Conservation (phyloP, 2,329 filamentous ascomycete species). For the Berkeleyomyces basicola region DNA sequence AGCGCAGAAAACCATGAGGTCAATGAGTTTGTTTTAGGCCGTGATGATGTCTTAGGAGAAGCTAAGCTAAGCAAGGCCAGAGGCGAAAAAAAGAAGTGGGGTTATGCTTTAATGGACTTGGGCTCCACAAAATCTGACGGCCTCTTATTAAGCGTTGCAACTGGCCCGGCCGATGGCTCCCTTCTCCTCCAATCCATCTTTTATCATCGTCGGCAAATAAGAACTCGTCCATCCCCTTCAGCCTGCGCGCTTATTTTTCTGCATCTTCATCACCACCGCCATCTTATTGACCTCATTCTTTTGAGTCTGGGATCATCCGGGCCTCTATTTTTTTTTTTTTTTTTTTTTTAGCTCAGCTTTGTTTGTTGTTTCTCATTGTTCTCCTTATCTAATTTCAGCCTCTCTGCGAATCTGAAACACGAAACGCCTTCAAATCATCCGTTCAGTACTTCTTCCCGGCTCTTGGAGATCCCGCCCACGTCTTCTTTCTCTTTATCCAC, state of each 20-base stretch:
- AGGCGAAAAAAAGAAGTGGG: neutral
- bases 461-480: neutral
- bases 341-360: neutral
- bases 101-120: neutral
- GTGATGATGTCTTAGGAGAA: neutral
- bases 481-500: neutral
- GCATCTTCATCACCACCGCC: neutral
- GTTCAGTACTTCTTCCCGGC: neutral
- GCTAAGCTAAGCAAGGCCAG: neutral
- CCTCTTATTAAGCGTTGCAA: neutral
- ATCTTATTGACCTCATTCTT: neutral
- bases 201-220: neutral
- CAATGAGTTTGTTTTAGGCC: neutral
- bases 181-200: neutral
- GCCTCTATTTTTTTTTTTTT: neutral
- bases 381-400: conserved; percentile 3
- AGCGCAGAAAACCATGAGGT: neutral
- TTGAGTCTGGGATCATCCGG: neutral
- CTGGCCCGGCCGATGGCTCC: neutral
- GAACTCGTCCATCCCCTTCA: neutral
- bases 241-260: neutral
- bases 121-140: neutral
- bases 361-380: neutral
- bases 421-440: neutral
- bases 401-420: neutral